Evolutionary conservation across 495 filamentous ascomycete genomes (phyloP), one percentile per base, ranked within the genome.

Genomic region (Penicillium pancosmium): DNA sequence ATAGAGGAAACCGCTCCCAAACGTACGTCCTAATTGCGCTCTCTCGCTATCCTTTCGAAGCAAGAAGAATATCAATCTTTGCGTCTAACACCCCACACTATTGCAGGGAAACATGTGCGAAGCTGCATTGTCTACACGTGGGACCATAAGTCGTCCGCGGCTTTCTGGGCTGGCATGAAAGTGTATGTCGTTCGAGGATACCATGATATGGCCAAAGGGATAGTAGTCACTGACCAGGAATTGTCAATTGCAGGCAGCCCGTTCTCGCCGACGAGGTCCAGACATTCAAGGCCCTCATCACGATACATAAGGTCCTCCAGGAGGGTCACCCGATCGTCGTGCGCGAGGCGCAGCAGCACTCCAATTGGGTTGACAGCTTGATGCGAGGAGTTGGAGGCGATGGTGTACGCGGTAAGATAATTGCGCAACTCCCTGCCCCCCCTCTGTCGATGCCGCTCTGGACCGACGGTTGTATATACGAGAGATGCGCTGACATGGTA

Each of bases 81-180:
- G 10, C 46, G 21, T 27, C 63, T 62, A 56, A 63, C 57, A 16
- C 16, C 49, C 25, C 27, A 5, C 50, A 18, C n/a, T 31, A 31
- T 43, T 40, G 31, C 60, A 88, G 86, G 88, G 62, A 98, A 98
- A 76, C 94, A 98, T 92, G 94, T 98, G 59, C 89, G 94, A 58
- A 92, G 89, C 68, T 96, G 91, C 71, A 98, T 98, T 72, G 93
- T 98, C 44, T 98, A 98, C 72, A 98, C 94, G 56, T 98, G 94
- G 94, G 94, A 98, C 79, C 92, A 98, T 81, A 97, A 97, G 79
- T 95, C 91, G 61, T 97, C 93, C 43, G 82, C 86, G 65, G 91
- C 92, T 66, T 98, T 98, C 78, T 98, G 94, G 94, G 86, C 90
- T 49, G 92, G 91, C 70, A 95, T 98, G 88, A 98, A 98, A 86